phyloP scores from a whole-genome alignment of 2,329 filamentous ascomycete species.

The Fusarium agapanthi region DNA sequence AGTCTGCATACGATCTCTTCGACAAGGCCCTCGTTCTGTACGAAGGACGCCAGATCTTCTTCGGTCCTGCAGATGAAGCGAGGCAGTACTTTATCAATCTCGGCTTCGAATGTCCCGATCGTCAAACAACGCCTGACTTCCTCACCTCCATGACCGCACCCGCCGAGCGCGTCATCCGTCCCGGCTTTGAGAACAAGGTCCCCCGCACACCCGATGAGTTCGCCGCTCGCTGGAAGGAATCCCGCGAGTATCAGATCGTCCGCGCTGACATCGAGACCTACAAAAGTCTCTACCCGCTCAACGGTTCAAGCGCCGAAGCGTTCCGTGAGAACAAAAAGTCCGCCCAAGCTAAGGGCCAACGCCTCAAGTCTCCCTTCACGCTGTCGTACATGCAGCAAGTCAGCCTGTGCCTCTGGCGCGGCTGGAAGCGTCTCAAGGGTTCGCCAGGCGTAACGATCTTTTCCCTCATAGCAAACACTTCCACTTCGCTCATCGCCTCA shows the following conservation, averaged over 20 bases:
- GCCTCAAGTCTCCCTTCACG: slow-evolving; percentile 58
- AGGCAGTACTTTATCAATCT: slow-evolving; percentile 69
- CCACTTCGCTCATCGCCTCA: slow-evolving; percentile 18
- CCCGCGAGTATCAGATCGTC: slow-evolving; percentile 25
- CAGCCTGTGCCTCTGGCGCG: slow-evolving; percentile 52
- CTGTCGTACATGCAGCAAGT: slow-evolving; percentile 58
- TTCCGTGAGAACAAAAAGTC: slow-evolving; percentile 42
- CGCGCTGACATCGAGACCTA: slow-evolving; percentile 46
- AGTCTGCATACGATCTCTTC: slow-evolving; percentile 68
- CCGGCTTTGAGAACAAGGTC: slow-evolving; percentile 47
- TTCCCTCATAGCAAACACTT: slow-evolving; percentile 7
- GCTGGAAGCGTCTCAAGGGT: slow-evolving; percentile 51
- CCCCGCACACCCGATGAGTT: slow-evolving; percentile 52
- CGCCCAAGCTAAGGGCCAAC: slow-evolving; percentile 47
- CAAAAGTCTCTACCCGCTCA: slow-evolving; percentile 39
- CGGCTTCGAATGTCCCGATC: slow-evolving; percentile 69
- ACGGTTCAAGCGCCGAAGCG: slow-evolving; percentile 34
- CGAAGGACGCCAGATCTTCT: slow-evolving; percentile 73
- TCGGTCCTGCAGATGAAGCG: slow-evolving; percentile 65
- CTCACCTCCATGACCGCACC: slow-evolving; percentile 63
- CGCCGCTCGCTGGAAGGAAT: slow-evolving; percentile 47
- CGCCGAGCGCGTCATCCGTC: slow-evolving; percentile 46
- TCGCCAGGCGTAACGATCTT: slow-evolving; percentile 34
- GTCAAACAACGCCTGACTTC: slow-evolving; percentile 72
- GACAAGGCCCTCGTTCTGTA: slow-evolving; percentile 75